Percentiles rank a stretch among this genome's conserved stretches.
These are phyloP conservation scores for Ganoderma boninense DNA, from an alignment of 1,284 basidiomycete genomes.

Conservation along the genomic window DNA sequence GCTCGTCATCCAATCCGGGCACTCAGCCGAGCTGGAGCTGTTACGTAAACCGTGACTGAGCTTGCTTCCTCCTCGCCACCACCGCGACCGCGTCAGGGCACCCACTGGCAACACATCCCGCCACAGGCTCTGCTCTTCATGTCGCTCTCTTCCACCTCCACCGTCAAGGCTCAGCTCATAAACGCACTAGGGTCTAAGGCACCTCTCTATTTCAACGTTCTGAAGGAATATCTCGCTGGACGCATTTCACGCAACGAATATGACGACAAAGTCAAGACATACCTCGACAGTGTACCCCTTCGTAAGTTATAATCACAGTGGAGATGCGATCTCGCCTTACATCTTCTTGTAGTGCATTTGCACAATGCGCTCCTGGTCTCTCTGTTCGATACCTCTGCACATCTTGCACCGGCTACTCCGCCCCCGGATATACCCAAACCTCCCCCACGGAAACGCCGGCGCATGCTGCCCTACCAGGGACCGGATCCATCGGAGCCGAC, in stretches of 20 bases:
- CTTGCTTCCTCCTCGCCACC: neutral
- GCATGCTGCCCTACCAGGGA: conserved; percentile 75
- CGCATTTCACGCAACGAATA: conserved; percentile 77
- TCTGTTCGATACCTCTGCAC: conserved; percentile 78
- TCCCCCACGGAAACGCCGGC: conserved; percentile 75
- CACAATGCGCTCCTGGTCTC: conserved; percentile 86
- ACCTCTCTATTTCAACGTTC: conserved; percentile 64
- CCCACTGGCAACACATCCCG: neutral
- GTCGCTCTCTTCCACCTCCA: conserved; percentile 81
- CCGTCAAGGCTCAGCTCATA: conserved; percentile 72
- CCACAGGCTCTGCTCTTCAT: conserved; percentile 44
- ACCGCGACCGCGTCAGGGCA: neutral
- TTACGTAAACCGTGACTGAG: conserved; percentile 10
- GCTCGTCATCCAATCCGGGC: neutral
- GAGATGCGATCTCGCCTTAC: neutral
- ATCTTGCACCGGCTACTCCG: conserved; percentile 69
- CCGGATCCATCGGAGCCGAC: conserved; percentile 58
- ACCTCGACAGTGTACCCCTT: conserved; percentile 69
- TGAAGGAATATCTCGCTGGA: conserved; percentile 73
- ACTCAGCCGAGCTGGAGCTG: neutral
- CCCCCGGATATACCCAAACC: conserved; percentile 66
- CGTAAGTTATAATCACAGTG: conserved; percentile 46
- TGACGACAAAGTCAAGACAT: conserved; percentile 71
- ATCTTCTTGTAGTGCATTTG: conserved; percentile 62
- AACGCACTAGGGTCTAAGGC: conserved; percentile 69